Percentiles rank a stretch among this genome's conserved stretches.
Conservation (phyloP, 2,329 filamentous ascomycete genomes). For the Microdochium paspali region DNA sequence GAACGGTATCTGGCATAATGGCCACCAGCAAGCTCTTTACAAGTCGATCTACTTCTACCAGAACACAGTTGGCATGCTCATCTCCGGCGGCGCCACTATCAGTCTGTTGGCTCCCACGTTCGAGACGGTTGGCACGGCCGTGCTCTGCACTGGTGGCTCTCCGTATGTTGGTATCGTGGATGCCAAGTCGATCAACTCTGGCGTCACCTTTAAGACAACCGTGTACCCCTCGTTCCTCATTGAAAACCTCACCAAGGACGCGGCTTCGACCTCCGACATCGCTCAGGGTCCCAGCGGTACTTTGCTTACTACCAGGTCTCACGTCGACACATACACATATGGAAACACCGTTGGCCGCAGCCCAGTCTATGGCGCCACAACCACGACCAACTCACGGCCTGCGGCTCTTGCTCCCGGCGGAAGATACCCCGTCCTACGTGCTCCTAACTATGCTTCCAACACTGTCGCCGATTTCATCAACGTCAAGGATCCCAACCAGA, state of each 20-base stretch:
- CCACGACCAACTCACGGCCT: constrained; percentile 21
- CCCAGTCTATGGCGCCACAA: constrained; percentile 27
- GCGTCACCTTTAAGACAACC: constrained; percentile 25
- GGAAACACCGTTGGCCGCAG: constrained; percentile 29
- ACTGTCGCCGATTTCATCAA: constrained; percentile 26
- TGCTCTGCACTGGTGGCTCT: constrained; percentile 24
- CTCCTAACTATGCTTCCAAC: constrained; percentile 27
- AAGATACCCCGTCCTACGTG: constrained; percentile 22
- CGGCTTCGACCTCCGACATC: constrained; percentile 18
- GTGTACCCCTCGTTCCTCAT: constrained; percentile 30
- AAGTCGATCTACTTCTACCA: constrained; percentile 33
- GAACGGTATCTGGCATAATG: constrained; percentile 31
- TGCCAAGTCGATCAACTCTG: constrained; percentile 28
- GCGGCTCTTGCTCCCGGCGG: constrained; percentile 25
- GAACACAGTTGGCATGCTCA: constrained; percentile 28
- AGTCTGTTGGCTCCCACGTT: constrained; percentile 28
- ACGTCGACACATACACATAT: constrained; percentile 30
- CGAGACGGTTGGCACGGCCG: constrained; percentile 25
- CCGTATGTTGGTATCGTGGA: constrained; percentile 32
- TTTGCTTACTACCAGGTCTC: constrained; percentile 16
- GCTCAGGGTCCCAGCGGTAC: constrained; percentile 21
- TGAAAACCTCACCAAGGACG: constrained; percentile 32
- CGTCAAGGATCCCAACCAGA: constrained; percentile 29
- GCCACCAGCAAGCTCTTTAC: constrained; percentile 32
- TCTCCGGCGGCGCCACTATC: constrained; percentile 27